Base-by-base conservation (phyloP, 805 yeast genomes). In the Teunomyces pallodes region DNA sequence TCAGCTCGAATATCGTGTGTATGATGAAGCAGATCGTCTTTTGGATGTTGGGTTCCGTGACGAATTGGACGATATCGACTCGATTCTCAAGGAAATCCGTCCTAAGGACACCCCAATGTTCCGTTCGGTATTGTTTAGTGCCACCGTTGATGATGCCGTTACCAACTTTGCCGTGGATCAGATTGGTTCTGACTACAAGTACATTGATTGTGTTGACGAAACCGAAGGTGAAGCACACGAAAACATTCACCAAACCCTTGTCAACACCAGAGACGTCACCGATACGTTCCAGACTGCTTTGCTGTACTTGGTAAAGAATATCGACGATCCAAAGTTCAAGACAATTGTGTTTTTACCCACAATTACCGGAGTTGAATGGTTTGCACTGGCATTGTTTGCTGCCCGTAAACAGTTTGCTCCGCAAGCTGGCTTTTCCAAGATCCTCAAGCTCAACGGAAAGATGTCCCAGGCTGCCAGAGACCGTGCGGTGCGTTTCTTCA, bases 11-110 rank as follows among this genome's bases (percentile, higher is more conserved):
- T 80, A 84, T 58, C 75, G 87, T 51, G 84, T 90, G 35, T 81
- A 89, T 53, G 97, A 91, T 66, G 98, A 91, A 71, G 97, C 97
- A 33, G 97, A 91, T 69, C 80, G 94, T 57, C 70, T 91, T 45
- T 75, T 91, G 51, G 94, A 86, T 64, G 83, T 81, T 51, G 95
- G 96, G 13, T 91, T 92, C 65, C 83, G 80, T 58, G 80, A 77
- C 35, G 86, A 81, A 52, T 73, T 91, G 50, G 75, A 77, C 47
- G 70, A 73, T 24, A 83, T 90, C 47, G 79, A 86, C 39, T 68
- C 69, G 9, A 64, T 58, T 33, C 67, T 88, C 52, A 76, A 70
- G 42, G 60, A 58, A 4, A 61, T 72, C 13, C 66, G 70, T 46
- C 46, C 46, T 43, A 52, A 57, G 5, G 62, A 65, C 2, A 53